Evolutionary conservation across 148 eudicot genomes (phyloP).

Genomic region (Fagopyrum tataricum): DNA sequence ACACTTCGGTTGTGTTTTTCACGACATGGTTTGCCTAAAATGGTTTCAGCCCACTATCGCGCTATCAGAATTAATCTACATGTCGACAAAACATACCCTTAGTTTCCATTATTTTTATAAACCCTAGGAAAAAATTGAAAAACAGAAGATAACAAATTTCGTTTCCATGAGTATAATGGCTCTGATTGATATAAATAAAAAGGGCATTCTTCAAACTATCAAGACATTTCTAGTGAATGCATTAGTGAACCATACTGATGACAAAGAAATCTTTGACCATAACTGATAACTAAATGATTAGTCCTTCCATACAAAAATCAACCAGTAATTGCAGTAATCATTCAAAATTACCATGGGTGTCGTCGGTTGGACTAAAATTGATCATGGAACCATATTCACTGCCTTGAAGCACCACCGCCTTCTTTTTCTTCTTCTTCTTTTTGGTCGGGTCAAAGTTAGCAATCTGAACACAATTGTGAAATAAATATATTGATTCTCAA

Average conservation of each 20-base stretch:
- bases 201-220: neutral
- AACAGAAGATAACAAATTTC: neutral
- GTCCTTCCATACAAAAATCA: neutral
- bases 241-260: neutral
- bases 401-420: slow-evolving; percentile 18
- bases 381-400: slow-evolving; percentile 20
- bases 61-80: no score
- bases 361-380: neutral
- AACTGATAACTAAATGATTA: neutral
- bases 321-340: neutral
- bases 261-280: neutral
- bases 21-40: no score
- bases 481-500: neutral
- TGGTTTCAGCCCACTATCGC: no score
- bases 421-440: slow-evolving; percentile 49
- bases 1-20: no score
- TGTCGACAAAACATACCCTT: no score
- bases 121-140: neutral
- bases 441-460: slow-evolving; percentile 38
- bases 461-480: slow-evolving; percentile 25
- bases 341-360: slow-evolving; percentile 12
- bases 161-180: neutral
- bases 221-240: neutral
- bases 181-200: neutral
- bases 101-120: no score